A percentile compares a stretch with the other conserved stretches of the same genome.
Conservation (phyloP, 805 yeast genomes). For the Komagataella populi region DNA sequence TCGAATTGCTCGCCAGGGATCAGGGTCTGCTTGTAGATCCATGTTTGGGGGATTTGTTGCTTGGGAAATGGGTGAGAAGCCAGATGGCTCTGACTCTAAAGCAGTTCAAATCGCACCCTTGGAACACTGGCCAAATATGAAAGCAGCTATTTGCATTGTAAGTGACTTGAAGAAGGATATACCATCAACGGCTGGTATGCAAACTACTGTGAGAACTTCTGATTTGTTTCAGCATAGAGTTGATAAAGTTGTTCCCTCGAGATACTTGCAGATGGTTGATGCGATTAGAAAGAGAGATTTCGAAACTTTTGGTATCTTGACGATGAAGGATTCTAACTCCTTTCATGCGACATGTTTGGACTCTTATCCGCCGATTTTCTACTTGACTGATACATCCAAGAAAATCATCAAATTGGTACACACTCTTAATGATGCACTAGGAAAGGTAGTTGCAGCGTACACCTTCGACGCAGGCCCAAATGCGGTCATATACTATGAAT, state of each 20-base stretch:
- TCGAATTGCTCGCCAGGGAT: conserved; percentile 92
- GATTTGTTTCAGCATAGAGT: conserved; percentile 76
- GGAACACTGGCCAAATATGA: conserved; percentile 85
- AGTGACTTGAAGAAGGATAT: conserved; percentile 91
- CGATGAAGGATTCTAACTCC: conserved; percentile 94
- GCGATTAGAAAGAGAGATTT: conserved; percentile 70
- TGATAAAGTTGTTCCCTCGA: conserved; percentile 68
- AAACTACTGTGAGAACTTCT: conserved; percentile 80
- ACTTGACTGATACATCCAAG: conserved; percentile 82
- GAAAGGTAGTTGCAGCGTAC: conserved; percentile 76
- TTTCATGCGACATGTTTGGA: conserved; percentile 98
- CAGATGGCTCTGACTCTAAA: conserved; percentile 81
- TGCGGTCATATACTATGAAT: conserved; percentile 85
- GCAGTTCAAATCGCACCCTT: conserved; percentile 86
- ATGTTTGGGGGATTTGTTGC: conserved; percentile 96
- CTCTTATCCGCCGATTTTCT: conserved; percentile 90
- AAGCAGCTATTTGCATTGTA: conserved; percentile 85
- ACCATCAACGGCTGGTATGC: conserved; percentile 95
- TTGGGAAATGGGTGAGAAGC: conserved; percentile 86
- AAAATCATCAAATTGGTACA: conserved; percentile 70
- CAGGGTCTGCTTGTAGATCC: conserved; percentile 97
- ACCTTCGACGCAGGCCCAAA: conserved; percentile 99
- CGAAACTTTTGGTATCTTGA: conserved; percentile 68
- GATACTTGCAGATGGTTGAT: conserved; percentile 72
- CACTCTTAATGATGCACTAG: conserved; percentile 53